Base-by-base conservation (phyloP, 345 rosid species). In the Eucalyptus curtisii region DNA sequence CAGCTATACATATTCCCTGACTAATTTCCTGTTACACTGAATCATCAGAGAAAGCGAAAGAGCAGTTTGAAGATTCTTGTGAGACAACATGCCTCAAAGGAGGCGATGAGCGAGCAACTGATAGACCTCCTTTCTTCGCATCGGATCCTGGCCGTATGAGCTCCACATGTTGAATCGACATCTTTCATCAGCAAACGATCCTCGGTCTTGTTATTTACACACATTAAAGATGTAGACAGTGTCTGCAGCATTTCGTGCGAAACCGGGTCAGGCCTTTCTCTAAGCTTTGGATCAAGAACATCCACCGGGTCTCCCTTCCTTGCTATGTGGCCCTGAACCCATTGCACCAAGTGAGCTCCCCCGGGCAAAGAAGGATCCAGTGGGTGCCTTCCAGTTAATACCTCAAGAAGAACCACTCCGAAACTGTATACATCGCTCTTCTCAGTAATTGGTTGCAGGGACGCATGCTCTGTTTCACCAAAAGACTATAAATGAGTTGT, bases 221-320 rank as follows among this genome's bases (percentile, higher is more conserved):
- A 96, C 10, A 98, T 94, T 87, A 94, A 92, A 27, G 99, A 96
- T 30, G 93, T 95, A 14, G 99, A 99, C 50, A 98, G 92, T 7
- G 98, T 95, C 64, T 95, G 99, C 27, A 96, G 93, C 97, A 96
- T 95, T 91, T 98, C 98, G 17, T 96, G 99, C 97, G 94, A 94
- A 27, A 93, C 90, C 7, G 95, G 98, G 90, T 98, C 97, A 13
- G 97, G 92, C 87, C 97, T 93, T 53, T 97, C 99, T 59, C 93
- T 92, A 30, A 98, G 95, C 87, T 96, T 96, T 2, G 93, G 92
- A 49, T 98, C 99, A 44, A 98, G 97, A 86, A 98, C 90, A 89
- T 94, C 96, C 61, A 48, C 91, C 5, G 98, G 96, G 84, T 94
- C 94, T 88, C 88, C 92, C 90, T 92, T 94, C 86, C 92, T 93